Evolutionary conservation across 768 basidiomycete genomes (phyloP).

Genomic region (Amanita thiersii): DNA sequence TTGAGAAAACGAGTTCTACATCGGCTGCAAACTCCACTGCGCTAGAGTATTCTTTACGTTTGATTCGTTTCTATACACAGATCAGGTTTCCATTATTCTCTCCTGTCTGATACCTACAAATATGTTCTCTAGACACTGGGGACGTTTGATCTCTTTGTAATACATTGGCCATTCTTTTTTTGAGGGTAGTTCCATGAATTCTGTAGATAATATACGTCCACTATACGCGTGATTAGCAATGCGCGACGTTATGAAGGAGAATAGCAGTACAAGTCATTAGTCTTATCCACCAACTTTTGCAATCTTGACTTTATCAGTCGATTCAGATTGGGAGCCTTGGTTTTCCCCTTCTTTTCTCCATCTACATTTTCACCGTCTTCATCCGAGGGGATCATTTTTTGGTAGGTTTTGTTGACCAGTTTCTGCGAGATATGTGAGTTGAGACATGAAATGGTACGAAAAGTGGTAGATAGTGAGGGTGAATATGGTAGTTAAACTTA

Average conservation of each 20-base stretch:
- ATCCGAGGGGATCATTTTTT: slow-evolving; percentile 34
- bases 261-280: slow-evolving; percentile 54
- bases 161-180: slow-evolving; percentile 75
- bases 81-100: slow-evolving; percentile 9
- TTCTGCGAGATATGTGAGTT: slow-evolving; percentile 24
- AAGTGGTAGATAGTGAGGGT: neutral
- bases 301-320: slow-evolving; percentile 61
- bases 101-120: slow-evolving; percentile 40
- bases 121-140: slow-evolving; percentile 71
- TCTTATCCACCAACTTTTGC: slow-evolving; percentile 66
- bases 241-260: slow-evolving; percentile 2
- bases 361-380: slow-evolving; percentile 35
- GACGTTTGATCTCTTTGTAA: slow-evolving; percentile 71
- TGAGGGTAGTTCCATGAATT: slow-evolving; percentile 81
- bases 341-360: slow-evolving; percentile 31
- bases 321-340: slow-evolving; percentile 55
- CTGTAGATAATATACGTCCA: slow-evolving; percentile 57
- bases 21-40: slow-evolving; percentile 73
- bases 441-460: slow-evolving; percentile 1
- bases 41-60: slow-evolving; percentile 68
- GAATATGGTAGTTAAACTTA: slow-evolving; percentile 26
- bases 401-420: slow-evolving; percentile 40
- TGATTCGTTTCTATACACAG: slow-evolving; percentile 60
- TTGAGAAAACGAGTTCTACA: slow-evolving; percentile 84
- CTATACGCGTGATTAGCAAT: slow-evolving; percentile 24